Percentiles rank a stretch among this genome's conserved stretches.
Conservation (phyloP, 148 eudicot genomes). For the Chenopodium album region DNA sequence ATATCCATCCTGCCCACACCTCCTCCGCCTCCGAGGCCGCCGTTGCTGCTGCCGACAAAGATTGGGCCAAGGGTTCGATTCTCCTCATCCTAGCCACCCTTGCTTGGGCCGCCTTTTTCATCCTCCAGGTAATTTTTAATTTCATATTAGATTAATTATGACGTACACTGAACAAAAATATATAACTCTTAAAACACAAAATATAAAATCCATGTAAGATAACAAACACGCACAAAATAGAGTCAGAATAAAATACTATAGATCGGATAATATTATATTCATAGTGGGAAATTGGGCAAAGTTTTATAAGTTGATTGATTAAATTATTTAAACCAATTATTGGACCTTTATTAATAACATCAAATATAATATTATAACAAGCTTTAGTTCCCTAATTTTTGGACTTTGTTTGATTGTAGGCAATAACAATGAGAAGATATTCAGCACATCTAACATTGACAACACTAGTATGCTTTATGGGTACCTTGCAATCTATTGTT, state of each 20-base stretch:
- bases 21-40: conserved; percentile 25
- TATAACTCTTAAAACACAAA: too few relatives aligned
- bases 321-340: background rate
- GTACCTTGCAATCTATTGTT: conserved; percentile 80
- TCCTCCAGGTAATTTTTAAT: conserved; percentile 59
- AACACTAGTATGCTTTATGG: conserved; percentile 74
- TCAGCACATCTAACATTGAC: conserved; percentile 72
- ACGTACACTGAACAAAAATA: too few relatives aligned
- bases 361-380: background rate
- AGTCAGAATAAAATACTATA: too few relatives aligned
- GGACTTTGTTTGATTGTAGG: conserved; percentile 29
- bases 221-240: too few relatives aligned
- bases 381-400: background rate
- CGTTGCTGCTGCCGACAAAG: conserved; percentile 37
- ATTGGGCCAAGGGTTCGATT: conserved; percentile 84
- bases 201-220: too few relatives aligned
- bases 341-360: background rate
- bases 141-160: too few relatives aligned
- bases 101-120: conserved; percentile 91
- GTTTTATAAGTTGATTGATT: background rate
- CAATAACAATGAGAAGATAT: conserved; percentile 60
- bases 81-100: conserved; percentile 78
- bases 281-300: background rate
- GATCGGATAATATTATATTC: background rate
- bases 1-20: conserved; percentile 34